A percentile compares a stretch with the other conserved stretches of the same genome.
Evolutionary conservation across 1,284 basidiomycete genomes (phyloP).

Genomic region (Xanthoconium separans): DNA sequence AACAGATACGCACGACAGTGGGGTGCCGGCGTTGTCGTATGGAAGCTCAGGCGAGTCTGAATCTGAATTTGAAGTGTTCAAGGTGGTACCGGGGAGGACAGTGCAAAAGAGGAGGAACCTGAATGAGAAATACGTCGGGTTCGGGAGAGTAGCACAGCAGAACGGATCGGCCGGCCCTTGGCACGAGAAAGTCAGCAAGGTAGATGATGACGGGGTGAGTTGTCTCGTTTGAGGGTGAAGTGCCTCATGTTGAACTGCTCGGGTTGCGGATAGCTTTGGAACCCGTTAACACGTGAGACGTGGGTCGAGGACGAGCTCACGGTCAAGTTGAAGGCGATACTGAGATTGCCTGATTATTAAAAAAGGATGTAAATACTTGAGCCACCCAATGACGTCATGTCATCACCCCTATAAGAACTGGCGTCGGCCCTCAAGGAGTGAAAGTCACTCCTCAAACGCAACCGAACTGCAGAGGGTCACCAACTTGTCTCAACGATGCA

Average conservation of each 20-base stretch:
- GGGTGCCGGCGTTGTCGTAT: constrained; percentile 10
- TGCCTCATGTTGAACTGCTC: background rate
- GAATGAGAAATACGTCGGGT: constrained; percentile 5
- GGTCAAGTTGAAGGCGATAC: background rate
- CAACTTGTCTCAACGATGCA: constrained; percentile 18
- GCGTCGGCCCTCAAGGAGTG: constrained; percentile 20
- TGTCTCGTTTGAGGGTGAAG: background rate
- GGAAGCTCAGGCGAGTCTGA: constrained; percentile 15
- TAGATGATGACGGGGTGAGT: constrained; percentile 2
- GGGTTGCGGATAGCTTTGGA: background rate
- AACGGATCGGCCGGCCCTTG: background rate
- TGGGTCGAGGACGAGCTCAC: constrained; percentile 17
- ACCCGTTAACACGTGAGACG: background rate
- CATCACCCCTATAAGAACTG: constrained; percentile 21
- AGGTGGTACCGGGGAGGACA: background rate
- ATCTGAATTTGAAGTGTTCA: constrained; percentile 1
- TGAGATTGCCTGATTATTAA: constrained; percentile 1
- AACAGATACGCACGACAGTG: background rate
- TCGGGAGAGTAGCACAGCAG: constrained; percentile 4
- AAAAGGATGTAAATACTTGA: background rate
- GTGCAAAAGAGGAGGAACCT: background rate
- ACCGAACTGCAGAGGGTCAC: background rate
- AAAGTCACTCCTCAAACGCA: constrained; percentile 1
- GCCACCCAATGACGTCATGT: constrained; percentile 26
- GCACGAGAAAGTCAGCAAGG: background rate